phyloP scores from a whole-genome alignment of 2,329 filamentous ascomycete species.

The Boeremia lycopersici region DNA sequence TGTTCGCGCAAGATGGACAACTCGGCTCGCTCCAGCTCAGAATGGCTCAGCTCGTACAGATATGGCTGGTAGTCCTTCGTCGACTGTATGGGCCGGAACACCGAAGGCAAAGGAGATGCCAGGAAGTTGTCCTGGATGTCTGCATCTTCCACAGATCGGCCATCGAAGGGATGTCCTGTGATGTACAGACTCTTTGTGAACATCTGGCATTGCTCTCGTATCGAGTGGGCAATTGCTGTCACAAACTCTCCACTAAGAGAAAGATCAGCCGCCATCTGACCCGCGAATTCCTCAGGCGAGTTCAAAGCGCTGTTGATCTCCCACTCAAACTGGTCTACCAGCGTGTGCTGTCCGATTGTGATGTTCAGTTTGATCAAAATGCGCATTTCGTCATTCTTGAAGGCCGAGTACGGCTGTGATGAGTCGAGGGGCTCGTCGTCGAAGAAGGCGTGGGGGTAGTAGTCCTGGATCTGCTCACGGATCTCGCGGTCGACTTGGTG shows the following conservation, averaged over 20 bases:
- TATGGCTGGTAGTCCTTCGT: constrained; percentile 95
- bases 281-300: constrained; percentile 91
- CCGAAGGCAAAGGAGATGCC: constrained; percentile 77
- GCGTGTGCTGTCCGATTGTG: constrained; percentile 90
- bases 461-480: constrained; percentile 88
- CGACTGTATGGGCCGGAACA: constrained; percentile 89
- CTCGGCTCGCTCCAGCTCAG: constrained; percentile 87
- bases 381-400: constrained; percentile 99
- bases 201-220: constrained; percentile 92
- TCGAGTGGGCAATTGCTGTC: constrained; percentile 96
- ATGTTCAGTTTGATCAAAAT: constrained; percentile 96
- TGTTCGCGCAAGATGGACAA: constrained; percentile 93
- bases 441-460: constrained; percentile 88
- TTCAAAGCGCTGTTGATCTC: constrained; percentile 96
- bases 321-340: constrained; percentile 99
- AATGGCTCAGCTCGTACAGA: constrained; percentile 90
- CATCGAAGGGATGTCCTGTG: constrained; percentile 92
- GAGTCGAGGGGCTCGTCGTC: constrained; percentile 91
- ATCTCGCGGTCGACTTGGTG: constrained; percentile 77
- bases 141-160: constrained; percentile 87
- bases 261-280: constrained; percentile 85
- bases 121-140: constrained; percentile 87
- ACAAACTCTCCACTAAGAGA: constrained; percentile 94
- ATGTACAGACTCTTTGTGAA: constrained; percentile 94
- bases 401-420: constrained; percentile 86